A percentile compares a stretch with the other conserved stretches of the same genome.
phyloP scores from a whole-genome alignment of 1,284 basidiomycete species.

The Thecaphora thlaspeos region DNA sequence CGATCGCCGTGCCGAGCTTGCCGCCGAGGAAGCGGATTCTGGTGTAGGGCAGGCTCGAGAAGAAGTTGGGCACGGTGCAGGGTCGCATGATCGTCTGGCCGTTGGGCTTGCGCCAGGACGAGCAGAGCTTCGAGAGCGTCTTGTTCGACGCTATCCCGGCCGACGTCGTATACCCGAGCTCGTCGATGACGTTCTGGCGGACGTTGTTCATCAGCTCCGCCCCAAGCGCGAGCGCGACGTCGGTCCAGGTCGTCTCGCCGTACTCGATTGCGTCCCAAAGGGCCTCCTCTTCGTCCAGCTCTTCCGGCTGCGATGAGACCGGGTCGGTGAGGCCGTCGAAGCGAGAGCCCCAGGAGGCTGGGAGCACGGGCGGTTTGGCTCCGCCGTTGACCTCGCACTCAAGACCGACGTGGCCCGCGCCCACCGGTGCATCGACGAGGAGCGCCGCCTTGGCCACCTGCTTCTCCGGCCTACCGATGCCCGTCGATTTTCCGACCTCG shows the following conservation, averaged over 20 bases:
- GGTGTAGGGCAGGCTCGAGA: slow-evolving; percentile 39
- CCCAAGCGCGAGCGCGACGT: slow-evolving; percentile 83
- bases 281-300: slow-evolving; percentile 27
- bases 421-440: slow-evolving; percentile 31
- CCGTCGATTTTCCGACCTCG: slow-evolving; percentile 48
- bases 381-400: slow-evolving; percentile 31
- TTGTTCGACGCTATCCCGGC: slow-evolving; percentile 95
- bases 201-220: slow-evolving; percentile 83
- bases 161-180: slow-evolving; percentile 88
- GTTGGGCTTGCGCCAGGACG: slow-evolving; percentile 45
- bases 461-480: slow-evolving; percentile 41
- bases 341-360: slow-evolving; percentile 7
- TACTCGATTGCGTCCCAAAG: slow-evolving; percentile 31
- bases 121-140: slow-evolving; percentile 79
- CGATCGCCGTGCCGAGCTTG: slow-evolving; percentile 85
- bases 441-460: slow-evolving; percentile 25
- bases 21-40: slow-evolving; percentile 87
- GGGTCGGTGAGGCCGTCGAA: slow-evolving; percentile 29
- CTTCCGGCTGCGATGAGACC: slow-evolving; percentile 22
- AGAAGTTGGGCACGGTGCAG: slow-evolving; percentile 34
- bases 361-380: slow-evolving; percentile 6
- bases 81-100: slow-evolving; percentile 52
- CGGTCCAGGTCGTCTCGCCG: slow-evolving; percentile 72
- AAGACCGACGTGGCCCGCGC: slow-evolving; percentile 20
- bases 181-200: slow-evolving; percentile 68